Percentiles rank a stretch among this genome's conserved stretches.
Evolutionary conservation across 306 rosid species (phyloP).

Genomic region (Castanopsis chinensis): DNA sequence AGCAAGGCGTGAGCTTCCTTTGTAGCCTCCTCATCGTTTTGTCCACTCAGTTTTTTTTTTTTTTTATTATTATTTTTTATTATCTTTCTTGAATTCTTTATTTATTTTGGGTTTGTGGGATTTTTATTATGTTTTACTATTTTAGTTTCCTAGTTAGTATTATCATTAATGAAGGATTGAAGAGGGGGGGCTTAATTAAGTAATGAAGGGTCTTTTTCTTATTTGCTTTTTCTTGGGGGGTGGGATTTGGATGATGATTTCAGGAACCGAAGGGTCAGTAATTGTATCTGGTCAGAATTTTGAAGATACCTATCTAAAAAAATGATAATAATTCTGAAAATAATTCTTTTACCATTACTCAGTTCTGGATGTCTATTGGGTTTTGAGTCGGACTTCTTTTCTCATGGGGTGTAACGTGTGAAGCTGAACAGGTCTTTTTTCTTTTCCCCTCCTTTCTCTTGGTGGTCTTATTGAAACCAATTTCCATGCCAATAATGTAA

Average conservation of each 20-base stretch:
- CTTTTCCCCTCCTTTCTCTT: too few relatives aligned
- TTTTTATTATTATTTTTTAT: background rate
- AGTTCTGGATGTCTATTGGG: background rate
- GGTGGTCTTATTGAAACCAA: too few relatives aligned
- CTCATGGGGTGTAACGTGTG: too few relatives aligned
- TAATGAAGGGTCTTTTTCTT: background rate
- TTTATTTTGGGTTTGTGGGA: background rate
- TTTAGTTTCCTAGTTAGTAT: background rate
- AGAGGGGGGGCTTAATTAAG: background rate
- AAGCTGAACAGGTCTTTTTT: too few relatives aligned
- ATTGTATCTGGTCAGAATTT: background rate
- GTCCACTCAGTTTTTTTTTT: slow-evolving; percentile 44
- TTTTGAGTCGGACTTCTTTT: too few relatives aligned
- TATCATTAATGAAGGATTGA: background rate
- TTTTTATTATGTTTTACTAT: background rate
- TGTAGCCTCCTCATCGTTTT: slow-evolving; percentile 76
- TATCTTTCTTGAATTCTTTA: background rate
- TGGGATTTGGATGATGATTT: background rate
- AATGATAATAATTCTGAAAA: too few relatives aligned
- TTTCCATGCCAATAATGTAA: too few relatives aligned
- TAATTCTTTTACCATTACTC: background rate
- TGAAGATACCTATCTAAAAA: background rate
- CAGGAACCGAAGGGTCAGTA: background rate
- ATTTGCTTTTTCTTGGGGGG: background rate
- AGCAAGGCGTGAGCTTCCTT: slow-evolving; percentile 64